These are phyloP conservation scores for Penicillium simplicissimum DNA, from an alignment of 495 filamentous ascomycete genomes.

Conservation along the genomic window DNA sequence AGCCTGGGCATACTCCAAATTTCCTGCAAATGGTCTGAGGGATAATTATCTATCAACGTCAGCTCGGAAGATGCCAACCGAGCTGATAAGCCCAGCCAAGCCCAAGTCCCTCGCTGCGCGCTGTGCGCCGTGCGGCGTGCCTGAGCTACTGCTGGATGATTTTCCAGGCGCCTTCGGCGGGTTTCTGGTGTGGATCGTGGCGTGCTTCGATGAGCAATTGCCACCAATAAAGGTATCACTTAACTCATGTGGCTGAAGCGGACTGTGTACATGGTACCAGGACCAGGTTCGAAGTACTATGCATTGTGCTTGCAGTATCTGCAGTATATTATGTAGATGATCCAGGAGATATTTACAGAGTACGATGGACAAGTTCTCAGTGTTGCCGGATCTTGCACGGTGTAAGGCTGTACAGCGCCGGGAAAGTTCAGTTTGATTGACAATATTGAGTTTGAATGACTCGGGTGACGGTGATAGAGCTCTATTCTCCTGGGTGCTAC, in stretches of 20 bases:
- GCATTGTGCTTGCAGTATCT: too few relatives aligned
- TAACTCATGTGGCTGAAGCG: not conserved
- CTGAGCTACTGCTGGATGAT: not conserved
- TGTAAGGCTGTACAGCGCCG: not conserved
- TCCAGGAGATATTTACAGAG: not conserved
- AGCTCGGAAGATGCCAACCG: conserved; percentile 5
- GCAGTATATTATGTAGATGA: not conserved
- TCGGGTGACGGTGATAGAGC: conserved; percentile 18
- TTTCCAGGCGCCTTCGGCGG: not conserved
- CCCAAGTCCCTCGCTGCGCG: not conserved
- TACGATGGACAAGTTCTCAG: not conserved
- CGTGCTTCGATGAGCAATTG: not conserved
- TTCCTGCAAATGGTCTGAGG: too few relatives aligned
- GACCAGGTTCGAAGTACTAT: too few relatives aligned
- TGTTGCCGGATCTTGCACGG: not conserved
- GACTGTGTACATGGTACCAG: not conserved
- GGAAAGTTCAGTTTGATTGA: not conserved
- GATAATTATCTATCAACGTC: conserved; percentile 2
- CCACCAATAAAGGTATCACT: not conserved
- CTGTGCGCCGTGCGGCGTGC: too few relatives aligned
- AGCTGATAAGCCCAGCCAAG: conserved; percentile 17
- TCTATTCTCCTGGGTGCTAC: conserved; percentile 8
- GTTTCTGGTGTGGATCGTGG: not conserved
- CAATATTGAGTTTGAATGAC: conserved; percentile 3
- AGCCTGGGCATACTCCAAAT: too few relatives aligned